A percentile compares a stretch with the other conserved stretches of the same genome.
These are phyloP conservation scores for Ceratocystiopsis brevicomis DNA, from an alignment of 2,329 filamentous ascomycete species.

Conservation along the genomic window DNA sequence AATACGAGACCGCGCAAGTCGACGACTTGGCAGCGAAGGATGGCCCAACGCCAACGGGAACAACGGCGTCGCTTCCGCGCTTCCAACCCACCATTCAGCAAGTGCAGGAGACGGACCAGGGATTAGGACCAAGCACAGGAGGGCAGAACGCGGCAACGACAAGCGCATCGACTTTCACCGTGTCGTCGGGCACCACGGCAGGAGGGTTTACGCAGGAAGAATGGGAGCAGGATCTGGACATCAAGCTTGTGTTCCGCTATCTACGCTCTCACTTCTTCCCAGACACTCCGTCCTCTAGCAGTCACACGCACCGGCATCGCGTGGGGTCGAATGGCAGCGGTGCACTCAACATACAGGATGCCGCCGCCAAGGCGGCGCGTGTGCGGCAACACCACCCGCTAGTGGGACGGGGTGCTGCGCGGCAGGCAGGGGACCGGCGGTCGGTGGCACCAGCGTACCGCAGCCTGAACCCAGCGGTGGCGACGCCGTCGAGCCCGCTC, in stretches of 20 bases:
- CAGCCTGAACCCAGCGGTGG: conserved; percentile 8
- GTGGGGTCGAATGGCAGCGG: not conserved
- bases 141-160: conserved; percentile 4
- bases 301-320: not conserved
- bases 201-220: conserved; percentile 48
- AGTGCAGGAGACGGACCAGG: conserved; percentile 18
- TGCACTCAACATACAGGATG: conserved; percentile 35
- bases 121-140: conserved; percentile 14
- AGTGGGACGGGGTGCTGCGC: conserved; percentile 32
- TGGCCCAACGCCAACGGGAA: conserved; percentile 5
- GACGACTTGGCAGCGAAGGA: not conserved
- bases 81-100: conserved; percentile 30
- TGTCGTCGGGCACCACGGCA: not conserved
- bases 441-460: conserved; percentile 24
- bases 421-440: conserved; percentile 19
- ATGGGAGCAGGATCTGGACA: conserved; percentile 84
- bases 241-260: conserved; percentile 82
- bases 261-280: conserved; percentile 56
- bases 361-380: conserved; percentile 59
- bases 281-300: conserved; percentile 15
- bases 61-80: conserved; percentile 21
- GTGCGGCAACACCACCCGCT: conserved; percentile 82
- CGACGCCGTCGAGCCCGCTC: conserved; percentile 27
- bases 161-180: not conserved
- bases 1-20: not conserved